Evolutionary conservation across 2,329 filamentous ascomycete species (phyloP), one percentile per base, ranked within the genome.

Genomic region (Colletotrichum salicis): DNA sequence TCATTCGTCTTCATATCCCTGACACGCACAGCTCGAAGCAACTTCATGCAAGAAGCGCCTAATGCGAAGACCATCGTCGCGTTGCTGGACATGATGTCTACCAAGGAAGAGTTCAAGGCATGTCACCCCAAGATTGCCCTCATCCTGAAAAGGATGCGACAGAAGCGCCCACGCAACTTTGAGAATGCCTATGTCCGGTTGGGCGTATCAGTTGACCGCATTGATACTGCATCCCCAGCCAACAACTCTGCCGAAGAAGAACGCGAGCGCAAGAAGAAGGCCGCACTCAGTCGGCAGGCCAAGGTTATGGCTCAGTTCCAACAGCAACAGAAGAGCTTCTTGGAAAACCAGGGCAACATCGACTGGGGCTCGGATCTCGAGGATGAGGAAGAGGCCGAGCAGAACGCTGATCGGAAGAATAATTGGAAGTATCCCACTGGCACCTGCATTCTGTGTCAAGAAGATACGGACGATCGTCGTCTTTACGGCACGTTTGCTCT

Each of bases 301-400:
- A 93, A 91, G 78, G 94, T 99, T 37, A 98, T 99, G 95, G 96
- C 95, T 1, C 95, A 98, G 79, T 98, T 99, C 82, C 96, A 98
- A 80, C 93, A 97, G 79, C 96, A 99, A 79, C 97, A 98, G 80
- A 96, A 97, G 82, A 96, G 91, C 77, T 99, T 99, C 82, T 85
- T 99, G 83, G 93, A 94, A 68, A 96, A 92, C 74, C 95, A 98
- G 80, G 92, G 90, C n/a, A 88, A 91, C 54, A 89, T 97, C 72
- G 93, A 97, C 80, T 97, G 94, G 93, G 95, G 94, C 15, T 84
- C 83, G 48, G 93, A 96, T 71, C 89, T 94, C 62, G 94, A 93
- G n/a, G 90, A 93, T 51, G 87, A 91, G 31, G 92, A 96, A 58
- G 89, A 94, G 33, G 91, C 93, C 65, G 90, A 93, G 73, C 80